Conservation (phyloP, 352 stramenopile species). For the Globisporangium paroecandrum region DNA sequence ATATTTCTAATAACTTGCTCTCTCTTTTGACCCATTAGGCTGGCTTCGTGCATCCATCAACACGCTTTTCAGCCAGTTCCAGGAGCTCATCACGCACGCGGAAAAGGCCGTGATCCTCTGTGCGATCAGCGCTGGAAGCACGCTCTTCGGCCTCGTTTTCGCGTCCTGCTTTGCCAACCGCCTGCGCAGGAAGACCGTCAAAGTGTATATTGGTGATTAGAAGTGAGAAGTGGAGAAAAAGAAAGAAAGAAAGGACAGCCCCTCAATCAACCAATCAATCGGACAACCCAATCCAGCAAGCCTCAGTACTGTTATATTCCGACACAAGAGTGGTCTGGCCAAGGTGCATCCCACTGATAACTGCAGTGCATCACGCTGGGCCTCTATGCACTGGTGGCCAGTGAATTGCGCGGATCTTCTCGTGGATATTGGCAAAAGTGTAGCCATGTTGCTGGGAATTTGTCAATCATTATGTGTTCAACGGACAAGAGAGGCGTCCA, state of each 20-base stretch:
- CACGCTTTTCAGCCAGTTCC: constrained; percentile 40
- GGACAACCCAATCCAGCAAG: background rate
- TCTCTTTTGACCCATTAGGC: constrained; percentile 17
- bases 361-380: background rate
- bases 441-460: background rate
- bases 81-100: constrained; percentile 34
- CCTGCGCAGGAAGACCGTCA: constrained; percentile 49
- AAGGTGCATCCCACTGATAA: background rate
- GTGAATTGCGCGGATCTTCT: background rate
- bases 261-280: background rate
- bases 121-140: constrained; percentile 19
- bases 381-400: background rate
- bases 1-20: background rate
- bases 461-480: background rate
- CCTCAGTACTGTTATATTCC: background rate
- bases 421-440: background rate
- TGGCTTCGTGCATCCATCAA: constrained; percentile 50
- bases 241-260: background rate
- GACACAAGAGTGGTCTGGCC: background rate
- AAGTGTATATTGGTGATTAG: constrained; percentile 46
- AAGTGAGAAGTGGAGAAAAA: background rate
- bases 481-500: background rate
- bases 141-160: constrained; percentile 36
- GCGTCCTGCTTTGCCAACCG: constrained; percentile 39
- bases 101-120: constrained; percentile 37